Evolutionary conservation across 495 filamentous ascomycete species (phyloP), one percentile per base, ranked within the genome.

Genomic region (Penicillium desertorum): DNA sequence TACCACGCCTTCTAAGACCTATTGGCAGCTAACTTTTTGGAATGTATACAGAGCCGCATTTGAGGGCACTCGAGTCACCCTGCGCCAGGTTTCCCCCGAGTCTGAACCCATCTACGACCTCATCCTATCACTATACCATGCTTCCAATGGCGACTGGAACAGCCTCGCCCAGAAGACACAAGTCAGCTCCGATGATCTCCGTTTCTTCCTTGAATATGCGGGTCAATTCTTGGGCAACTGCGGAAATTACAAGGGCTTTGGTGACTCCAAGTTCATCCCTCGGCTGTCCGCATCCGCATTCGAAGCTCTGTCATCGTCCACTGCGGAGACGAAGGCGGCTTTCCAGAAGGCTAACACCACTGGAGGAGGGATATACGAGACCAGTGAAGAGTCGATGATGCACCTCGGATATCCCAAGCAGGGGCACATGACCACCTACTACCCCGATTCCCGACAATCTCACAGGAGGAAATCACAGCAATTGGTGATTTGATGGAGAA

Each of bases 201-300:
- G 81, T 10, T 81, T 84, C 60, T 96, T 96, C 75, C 76, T 97
- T 25, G 84, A 92, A 71, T 98, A 98, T 73, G 79, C 91, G 2
- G 86, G 87, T 3, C 88, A 92, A 66, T 94, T 98, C 70, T 77
- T 98, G 7, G 92, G 92, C 25, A 98, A 97, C 67, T 75, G 81
- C 46, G 94, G 94, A 45, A 98, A 98, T 71, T 98, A 96, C 77
- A 97, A 97, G 75, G 88, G 88, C 29, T 96, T 97, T 62, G 94
- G 94, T 34, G 94, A 98, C 69, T 83, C 86, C 57, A 98, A 98
- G 67, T 96, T 97, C 71, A 85, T 98, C 52, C 94, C 94, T 9
- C 81, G 92, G 42, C 81, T 92, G 56, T 70, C 81, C 12, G 76
- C 84, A 47, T 80, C 84, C 17, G 80, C 81, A 30, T 80, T 98